Conservation (phyloP, 352 stramenopile species). For the Blastocystis sp. region DNA sequence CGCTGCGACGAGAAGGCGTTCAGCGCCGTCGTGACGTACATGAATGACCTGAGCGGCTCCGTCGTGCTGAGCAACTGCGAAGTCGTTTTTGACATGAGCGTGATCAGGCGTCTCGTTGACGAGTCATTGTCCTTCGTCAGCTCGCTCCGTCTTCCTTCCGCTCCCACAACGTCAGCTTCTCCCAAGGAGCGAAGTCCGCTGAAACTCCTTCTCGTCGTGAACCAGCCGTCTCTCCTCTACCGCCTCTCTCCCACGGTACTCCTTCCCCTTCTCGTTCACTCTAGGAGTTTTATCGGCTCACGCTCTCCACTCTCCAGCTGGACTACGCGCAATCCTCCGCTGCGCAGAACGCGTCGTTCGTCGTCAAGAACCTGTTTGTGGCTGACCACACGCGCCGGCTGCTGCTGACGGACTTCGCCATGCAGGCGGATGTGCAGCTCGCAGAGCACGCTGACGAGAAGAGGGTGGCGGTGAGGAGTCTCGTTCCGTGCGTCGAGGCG, state of each 20-base stretch:
- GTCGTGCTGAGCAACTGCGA: neutral
- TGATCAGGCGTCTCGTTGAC: neutral
- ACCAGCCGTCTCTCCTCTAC: neutral
- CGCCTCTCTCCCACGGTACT: neutral
- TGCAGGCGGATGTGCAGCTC: conserved; percentile 18
- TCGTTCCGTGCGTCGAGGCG: neutral
- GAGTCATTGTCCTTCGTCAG: neutral
- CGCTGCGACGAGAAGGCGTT: neutral
- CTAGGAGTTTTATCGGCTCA: conserved; percentile 6
- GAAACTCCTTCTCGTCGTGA: neutral
- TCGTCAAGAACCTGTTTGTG: conserved; percentile 23
- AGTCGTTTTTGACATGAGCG: neutral
- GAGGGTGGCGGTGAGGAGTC: neutral
- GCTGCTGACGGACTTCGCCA: conserved; percentile 21
- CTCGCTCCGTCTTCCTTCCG: neutral
- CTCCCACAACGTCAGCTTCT: neutral
- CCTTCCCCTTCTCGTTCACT: neutral
- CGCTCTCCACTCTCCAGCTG: neutral
- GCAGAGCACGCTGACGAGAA: neutral
- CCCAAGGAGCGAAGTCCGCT: neutral
- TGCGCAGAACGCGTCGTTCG: neutral
- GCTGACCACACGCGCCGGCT: conserved; percentile 23
- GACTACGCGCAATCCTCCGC: neutral
- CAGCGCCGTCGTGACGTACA: neutral
- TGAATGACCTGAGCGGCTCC: neutral